Percentiles rank a stretch among this genome's conserved stretches.
Conservation (phyloP, 768 basidiomycete genomes). For the Kwoniella bestiolae region DNA sequence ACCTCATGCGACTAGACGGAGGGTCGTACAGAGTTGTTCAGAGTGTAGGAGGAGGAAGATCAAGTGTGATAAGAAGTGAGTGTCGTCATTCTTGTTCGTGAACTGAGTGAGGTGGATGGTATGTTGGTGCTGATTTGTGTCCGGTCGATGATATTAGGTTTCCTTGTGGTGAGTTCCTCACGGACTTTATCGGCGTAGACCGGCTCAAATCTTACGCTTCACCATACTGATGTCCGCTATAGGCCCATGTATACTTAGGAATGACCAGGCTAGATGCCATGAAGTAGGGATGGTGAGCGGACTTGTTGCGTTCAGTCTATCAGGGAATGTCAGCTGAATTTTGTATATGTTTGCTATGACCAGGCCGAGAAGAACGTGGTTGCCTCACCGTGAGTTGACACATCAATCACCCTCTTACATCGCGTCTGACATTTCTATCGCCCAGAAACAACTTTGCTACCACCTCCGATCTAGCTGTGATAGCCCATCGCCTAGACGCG, state of each 20-base stretch:
- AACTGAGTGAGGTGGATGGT: not conserved
- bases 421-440: not conserved
- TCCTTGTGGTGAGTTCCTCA: conserved; percentile 45
- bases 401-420: not conserved
- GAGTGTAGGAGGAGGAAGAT: conserved; percentile 58
- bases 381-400: conserved; percentile 24
- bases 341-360: not conserved
- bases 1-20: conserved; percentile 49
- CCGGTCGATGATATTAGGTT: conserved; percentile 34
- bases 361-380: conserved; percentile 45
- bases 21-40: conserved; percentile 57
- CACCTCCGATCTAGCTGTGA: conserved; percentile 43
- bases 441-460: conserved; percentile 44
- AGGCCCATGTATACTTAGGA: conserved; percentile 52
- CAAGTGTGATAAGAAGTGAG: conserved; percentile 57
- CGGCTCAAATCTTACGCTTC: not conserved
- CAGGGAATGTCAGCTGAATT: not conserved
- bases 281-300: conserved; percentile 55
- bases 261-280: conserved; percentile 52
- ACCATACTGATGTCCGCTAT: not conserved
- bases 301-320: not conserved
- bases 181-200: not conserved
- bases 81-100: not conserved
- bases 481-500: conserved; percentile 52
- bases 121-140: too few relatives aligned